Evolutionary conservation across 192 early-diverging fungal genomes (phyloP).

Genomic region (Radiomyces spectabilis): DNA sequence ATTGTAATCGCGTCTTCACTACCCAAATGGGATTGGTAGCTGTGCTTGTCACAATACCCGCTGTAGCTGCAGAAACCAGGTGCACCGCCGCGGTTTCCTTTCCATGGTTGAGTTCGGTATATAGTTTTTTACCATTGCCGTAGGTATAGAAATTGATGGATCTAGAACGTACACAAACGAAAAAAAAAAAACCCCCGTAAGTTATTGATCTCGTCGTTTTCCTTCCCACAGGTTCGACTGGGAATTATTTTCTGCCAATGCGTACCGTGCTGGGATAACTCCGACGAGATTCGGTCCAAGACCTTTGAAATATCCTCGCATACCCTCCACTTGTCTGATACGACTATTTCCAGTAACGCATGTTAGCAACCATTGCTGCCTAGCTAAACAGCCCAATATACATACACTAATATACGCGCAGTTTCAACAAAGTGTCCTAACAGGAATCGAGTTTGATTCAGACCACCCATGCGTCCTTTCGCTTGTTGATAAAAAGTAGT

Average conservation of each 20-base stretch:
- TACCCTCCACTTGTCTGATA: conserved; percentile 71
- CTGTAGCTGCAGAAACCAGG: conserved; percentile 49
- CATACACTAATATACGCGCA: conserved; percentile 36
- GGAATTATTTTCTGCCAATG: neutral
- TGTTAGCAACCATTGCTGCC: neutral
- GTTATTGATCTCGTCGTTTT: neutral
- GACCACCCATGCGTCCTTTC: neutral
- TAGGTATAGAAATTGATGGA: conserved; percentile 94
- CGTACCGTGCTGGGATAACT: conserved; percentile 85
- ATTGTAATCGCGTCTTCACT: conserved; percentile 92
- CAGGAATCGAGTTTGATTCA: conserved; percentile 21
- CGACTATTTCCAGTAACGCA: conserved; percentile 15
- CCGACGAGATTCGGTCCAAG: conserved; percentile 89
- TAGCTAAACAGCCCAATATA: neutral
- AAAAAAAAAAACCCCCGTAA: neutral
- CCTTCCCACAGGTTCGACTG: neutral
- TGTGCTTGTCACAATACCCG: conserved; percentile 60
- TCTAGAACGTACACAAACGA: conserved; percentile 27
- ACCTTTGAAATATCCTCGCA: conserved; percentile 87
- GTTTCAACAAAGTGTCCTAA: conserved; percentile 44
- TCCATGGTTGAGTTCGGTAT: conserved; percentile 68
- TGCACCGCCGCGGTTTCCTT: conserved; percentile 75
- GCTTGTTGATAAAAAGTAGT: conserved; percentile 30
- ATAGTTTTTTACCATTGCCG: conserved; percentile 77
- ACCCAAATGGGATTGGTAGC: conserved; percentile 98